Evolutionary conservation across 164 flowering plant genomes (phyloP).

Genomic region (Piper longum): DNA sequence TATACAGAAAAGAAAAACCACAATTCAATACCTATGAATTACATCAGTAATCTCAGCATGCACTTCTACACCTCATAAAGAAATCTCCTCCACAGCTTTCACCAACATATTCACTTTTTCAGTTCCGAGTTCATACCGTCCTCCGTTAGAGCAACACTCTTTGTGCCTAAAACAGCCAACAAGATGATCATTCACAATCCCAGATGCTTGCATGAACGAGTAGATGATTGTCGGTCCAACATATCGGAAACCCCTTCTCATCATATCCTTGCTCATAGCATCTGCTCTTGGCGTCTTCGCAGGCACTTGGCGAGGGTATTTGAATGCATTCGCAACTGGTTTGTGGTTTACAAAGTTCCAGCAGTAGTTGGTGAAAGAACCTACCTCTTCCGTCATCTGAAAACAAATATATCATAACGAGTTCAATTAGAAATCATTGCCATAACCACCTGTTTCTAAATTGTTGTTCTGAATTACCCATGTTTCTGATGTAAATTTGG

Average conservation of each 20-base stretch:
- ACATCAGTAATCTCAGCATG: no score
- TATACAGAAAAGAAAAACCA: no score
- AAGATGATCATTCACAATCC: slow-evolving; percentile 76
- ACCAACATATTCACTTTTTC: background rate
- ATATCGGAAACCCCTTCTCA: slow-evolving; percentile 74
- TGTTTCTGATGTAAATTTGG: background rate
- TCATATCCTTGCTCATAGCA: slow-evolving; percentile 71
- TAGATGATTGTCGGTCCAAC: slow-evolving; percentile 76
- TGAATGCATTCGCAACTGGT: slow-evolving; percentile 45
- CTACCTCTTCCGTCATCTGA: slow-evolving; percentile 69
- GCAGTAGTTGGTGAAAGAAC: slow-evolving; percentile 71
- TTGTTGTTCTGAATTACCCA: background rate
- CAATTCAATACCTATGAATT: no score
- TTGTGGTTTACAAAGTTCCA: slow-evolving; percentile 74
- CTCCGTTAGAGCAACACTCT: slow-evolving; percentile 23
- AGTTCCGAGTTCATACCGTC: background rate
- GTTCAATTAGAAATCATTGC: background rate
- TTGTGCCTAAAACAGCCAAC: slow-evolving; percentile 58
- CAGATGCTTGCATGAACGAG: slow-evolving; percentile 82
- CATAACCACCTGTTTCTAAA: background rate
- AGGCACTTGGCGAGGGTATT: slow-evolving; percentile 68
- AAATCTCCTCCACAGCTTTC: background rate
- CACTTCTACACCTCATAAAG: background rate
- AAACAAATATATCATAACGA: background rate
- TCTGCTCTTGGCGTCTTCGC: slow-evolving; percentile 83